Conservation (phyloP, 1,284 basidiomycete species). For the Crepidotus sp. region DNA sequence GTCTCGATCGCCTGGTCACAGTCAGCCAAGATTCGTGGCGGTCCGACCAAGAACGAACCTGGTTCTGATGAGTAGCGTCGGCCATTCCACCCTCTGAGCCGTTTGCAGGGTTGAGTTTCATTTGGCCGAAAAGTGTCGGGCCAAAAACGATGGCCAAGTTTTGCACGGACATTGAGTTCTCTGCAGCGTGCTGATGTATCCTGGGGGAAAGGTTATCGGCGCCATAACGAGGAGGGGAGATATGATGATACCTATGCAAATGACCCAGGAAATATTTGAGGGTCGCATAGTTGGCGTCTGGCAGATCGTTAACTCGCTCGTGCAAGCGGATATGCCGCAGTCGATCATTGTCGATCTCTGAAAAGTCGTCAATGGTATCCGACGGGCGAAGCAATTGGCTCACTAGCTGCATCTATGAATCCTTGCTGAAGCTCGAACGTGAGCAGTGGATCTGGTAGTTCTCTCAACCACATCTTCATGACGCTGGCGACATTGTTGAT, state of each 20-base stretch:
- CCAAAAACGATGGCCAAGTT: conserved; percentile 98
- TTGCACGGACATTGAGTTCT: conserved; percentile 90
- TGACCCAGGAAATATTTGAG: conserved; percentile 95
- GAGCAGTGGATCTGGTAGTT: conserved; percentile 90
- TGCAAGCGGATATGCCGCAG: conserved; percentile 91
- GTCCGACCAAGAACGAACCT: conserved; percentile 26
- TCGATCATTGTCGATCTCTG: conserved; percentile 90
- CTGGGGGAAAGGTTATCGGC: conserved; percentile 31
- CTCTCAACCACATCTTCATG: conserved; percentile 94
- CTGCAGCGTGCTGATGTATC: conserved; percentile 61
- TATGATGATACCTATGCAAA: conserved; percentile 64
- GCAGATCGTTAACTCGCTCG: conserved; percentile 94
- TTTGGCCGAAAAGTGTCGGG: conserved; percentile 80
- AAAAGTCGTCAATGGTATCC: background rate
- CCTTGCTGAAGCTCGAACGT: conserved; percentile 80
- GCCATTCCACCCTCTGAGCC: conserved; percentile 39
- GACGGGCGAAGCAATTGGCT: conserved; percentile 26
- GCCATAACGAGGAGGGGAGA: background rate
- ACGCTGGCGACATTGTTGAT: conserved; percentile 94
- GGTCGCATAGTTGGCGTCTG: conserved; percentile 97
- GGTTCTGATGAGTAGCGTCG: conserved; percentile 46
- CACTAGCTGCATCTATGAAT: conserved; percentile 94
- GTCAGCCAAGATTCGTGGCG: background rate
- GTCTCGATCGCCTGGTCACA: conserved; percentile 69
- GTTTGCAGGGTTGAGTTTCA: conserved; percentile 26